Percentiles rank a stretch among this genome's conserved stretches.
These are phyloP conservation scores for Trichoderma harzianum DNA, from an alignment of 2,329 filamentous ascomycete species.

Conservation along the genomic window DNA sequence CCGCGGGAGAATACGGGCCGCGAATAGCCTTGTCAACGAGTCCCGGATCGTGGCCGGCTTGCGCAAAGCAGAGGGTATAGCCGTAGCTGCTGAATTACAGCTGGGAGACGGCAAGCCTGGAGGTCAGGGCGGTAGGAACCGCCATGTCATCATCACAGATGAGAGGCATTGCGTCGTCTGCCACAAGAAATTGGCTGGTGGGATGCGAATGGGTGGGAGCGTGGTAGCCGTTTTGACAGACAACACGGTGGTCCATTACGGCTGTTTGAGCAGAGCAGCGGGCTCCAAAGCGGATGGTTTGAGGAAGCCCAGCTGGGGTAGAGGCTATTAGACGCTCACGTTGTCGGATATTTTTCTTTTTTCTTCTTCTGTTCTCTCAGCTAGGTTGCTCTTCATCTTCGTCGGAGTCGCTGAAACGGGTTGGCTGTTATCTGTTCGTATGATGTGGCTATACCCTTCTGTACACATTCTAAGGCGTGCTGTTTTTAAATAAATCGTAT, in stretches of 20 bases:
- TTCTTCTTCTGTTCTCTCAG: not conserved
- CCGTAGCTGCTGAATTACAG: constrained; percentile 67
- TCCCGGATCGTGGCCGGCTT: constrained; percentile 73
- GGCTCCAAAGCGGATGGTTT: constrained; percentile 34
- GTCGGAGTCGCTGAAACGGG: constrained; percentile 17
- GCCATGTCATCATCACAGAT: constrained; percentile 77
- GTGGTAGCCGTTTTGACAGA: constrained; percentile 88
- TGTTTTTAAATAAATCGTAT: not conserved
- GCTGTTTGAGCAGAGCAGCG: constrained; percentile 60
- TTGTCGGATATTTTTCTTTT: not conserved
- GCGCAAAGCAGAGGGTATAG: constrained; percentile 74
- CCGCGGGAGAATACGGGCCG: constrained; percentile 80
- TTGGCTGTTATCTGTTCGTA: constrained; percentile 25
- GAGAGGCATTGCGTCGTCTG: constrained; percentile 90
- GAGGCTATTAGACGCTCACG: constrained; percentile 31
- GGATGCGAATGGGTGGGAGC: constrained; percentile 82
- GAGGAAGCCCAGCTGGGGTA: constrained; percentile 37
- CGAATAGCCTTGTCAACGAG: constrained; percentile 78
- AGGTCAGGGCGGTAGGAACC: constrained; percentile 52
- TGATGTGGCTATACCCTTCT: constrained; percentile 29
- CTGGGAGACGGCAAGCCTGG: constrained; percentile 64
- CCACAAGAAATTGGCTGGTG: constrained; percentile 82
- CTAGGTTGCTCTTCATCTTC: not conserved
- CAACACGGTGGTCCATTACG: constrained; percentile 77
- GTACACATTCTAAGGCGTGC: not conserved